Base-by-base conservation (phyloP, 805 yeast species). In the Yamadazyma takamatsuzukensis region DNA sequence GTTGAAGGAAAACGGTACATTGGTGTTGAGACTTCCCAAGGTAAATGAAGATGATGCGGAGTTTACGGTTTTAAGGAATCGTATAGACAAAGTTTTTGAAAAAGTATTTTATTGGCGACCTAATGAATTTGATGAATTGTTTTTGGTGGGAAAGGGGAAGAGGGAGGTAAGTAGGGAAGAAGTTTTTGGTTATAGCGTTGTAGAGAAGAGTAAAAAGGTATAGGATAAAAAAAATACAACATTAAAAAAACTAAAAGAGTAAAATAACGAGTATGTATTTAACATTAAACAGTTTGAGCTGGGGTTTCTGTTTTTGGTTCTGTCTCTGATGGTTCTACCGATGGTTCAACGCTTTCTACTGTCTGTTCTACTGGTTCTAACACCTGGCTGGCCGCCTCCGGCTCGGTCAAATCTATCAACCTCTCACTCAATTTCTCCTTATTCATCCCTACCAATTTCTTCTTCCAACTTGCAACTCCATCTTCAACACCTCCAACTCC, bases 391-490 rank as follows among this genome's bases (percentile, higher is more conserved):
- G n/a, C 31, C 3, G 15, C 26, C 4, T 15, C 11, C 4, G 32
- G 21, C 9, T 33, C 37, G 11, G 29, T 24, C 24, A 34, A 25
- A 25, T 33, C 37, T 25, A 27, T 27, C 34, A 89, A 64, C 58
- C 90, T 73, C 8, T 74, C 78, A 33, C 89, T 80, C 29, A 85
- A 64, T 32, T 68, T 61, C 1, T 54, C 53, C 46, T 83, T 78
- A 24, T 81, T 83, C 23, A 63, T 57, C 10, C 59, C 49, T 2
- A 33, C 50, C 37, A 90, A 68, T 27, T 68, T 55, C 11, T 66
- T 56, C 58, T 83, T 84, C 97, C 98, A 90, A 36, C 62, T 54
- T 9, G 63, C 61, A 21, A 85, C 75, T 15, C 73, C 56, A 15
- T 61, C 55, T 18, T 64, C 54, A 17, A 79, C 55, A 37, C 68